Percentiles rank a stretch among this genome's conserved stretches.
Evolutionary conservation across 306 rosid genomes (phyloP).

Genomic region (Rosa lucieae): DNA sequence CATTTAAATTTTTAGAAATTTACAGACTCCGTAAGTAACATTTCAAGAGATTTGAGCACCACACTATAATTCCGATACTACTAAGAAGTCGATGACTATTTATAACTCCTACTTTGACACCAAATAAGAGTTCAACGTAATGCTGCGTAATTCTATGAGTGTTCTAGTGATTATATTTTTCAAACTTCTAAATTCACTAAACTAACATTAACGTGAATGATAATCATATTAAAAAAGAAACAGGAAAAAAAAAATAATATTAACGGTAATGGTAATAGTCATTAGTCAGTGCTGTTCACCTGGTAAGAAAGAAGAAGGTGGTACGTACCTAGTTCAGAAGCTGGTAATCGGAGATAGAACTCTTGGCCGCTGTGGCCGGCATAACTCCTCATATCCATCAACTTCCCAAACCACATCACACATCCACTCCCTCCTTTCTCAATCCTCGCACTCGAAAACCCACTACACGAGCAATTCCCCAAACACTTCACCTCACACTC

Average conservation of each 20-base stretch:
- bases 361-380: slow-evolving; percentile 46
- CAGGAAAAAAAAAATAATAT: not conserved
- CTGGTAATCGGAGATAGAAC: slow-evolving; percentile 56
- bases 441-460: slow-evolving; percentile 43
- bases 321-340: slow-evolving; percentile 60
- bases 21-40: not conserved
- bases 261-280: not conserved
- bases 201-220: not conserved
- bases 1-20: too few relatives aligned
- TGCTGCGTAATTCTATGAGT: not conserved
- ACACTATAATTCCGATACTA: not conserved
- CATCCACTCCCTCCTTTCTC: slow-evolving; percentile 55
- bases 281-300: too few relatives aligned
- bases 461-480: slow-evolving; percentile 62
- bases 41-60: not conserved
- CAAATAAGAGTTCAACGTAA: not conserved
- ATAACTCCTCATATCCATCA: slow-evolving; percentile 47
- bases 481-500: slow-evolving; percentile 46
- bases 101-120: not conserved
- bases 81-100: not conserved
- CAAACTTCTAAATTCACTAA: not conserved
- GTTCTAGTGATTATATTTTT: not conserved
- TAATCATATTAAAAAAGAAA: not conserved
- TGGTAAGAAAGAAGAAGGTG: not conserved
- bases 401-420: slow-evolving; percentile 52